Conservation (phyloP, 768 basidiomycete genomes). For the Mycena alexandri region DNA sequence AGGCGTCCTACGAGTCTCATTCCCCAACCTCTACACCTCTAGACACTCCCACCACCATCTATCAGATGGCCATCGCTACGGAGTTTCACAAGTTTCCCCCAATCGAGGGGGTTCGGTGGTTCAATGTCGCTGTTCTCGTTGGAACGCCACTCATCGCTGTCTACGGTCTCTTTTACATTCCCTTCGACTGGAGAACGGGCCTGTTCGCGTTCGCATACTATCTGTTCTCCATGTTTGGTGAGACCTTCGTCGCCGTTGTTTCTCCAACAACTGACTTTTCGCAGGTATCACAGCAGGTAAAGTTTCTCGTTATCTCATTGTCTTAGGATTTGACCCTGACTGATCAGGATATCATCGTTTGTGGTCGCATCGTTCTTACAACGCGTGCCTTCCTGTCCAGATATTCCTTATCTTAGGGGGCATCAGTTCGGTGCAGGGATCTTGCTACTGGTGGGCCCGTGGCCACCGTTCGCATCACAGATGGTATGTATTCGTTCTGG, state of each 20-base stretch:
- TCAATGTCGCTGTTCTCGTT: slow-evolving; percentile 79
- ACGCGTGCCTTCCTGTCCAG: slow-evolving; percentile 79
- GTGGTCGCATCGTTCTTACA: slow-evolving; percentile 89
- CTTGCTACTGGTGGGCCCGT: slow-evolving; percentile 89
- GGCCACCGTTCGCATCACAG: slow-evolving; percentile 88
- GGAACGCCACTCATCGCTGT: slow-evolving; percentile 78
- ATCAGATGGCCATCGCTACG: slow-evolving; percentile 8
- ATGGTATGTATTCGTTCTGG: slow-evolving; percentile 49
- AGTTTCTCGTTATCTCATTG: neutral
- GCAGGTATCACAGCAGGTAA: slow-evolving; percentile 65
- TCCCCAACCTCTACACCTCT: neutral
- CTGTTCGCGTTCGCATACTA: slow-evolving; percentile 80
- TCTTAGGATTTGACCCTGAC: slow-evolving; percentile 15
- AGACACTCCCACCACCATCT: neutral
- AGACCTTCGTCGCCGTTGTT: slow-evolving; percentile 34
- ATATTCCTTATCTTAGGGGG: slow-evolving; percentile 79
- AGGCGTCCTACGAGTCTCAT: neutral
- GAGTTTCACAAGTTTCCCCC: slow-evolving; percentile 55
- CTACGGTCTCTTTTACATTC: slow-evolving; percentile 72
- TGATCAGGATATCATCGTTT: slow-evolving; percentile 81
- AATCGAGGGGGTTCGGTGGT: slow-evolving; percentile 76
- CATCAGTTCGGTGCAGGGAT: slow-evolving; percentile 87
- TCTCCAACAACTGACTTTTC: slow-evolving; percentile 25
- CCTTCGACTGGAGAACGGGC: slow-evolving; percentile 63
- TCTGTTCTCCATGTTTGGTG: slow-evolving; percentile 89